A percentile compares a stretch with the other conserved stretches of the same genome.
phyloP scores from a whole-genome alignment of 2,329 filamentous ascomycete species.

The Cordyceps militaris region DNA sequence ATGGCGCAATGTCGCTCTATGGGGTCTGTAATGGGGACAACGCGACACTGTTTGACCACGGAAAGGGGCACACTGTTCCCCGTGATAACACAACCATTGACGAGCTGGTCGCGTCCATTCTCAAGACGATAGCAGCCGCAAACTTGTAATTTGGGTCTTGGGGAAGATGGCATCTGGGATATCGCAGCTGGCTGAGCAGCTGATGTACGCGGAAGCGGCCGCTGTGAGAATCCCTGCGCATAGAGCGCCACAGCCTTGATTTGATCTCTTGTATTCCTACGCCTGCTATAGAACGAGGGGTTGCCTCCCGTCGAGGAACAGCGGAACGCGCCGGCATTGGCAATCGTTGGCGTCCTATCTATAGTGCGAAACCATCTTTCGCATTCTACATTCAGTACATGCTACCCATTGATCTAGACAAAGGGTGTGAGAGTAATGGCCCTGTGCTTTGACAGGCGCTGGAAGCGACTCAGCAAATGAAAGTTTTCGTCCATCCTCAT shows the following conservation, averaged over 20 bases:
- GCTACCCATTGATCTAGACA: no score
- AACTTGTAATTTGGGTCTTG: neutral
- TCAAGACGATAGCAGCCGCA: conserved; percentile 31
- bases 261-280: neutral
- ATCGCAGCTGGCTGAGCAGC: neutral
- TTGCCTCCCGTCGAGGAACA: no score
- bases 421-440: neutral
- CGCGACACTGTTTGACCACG: conserved; percentile 57
- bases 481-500: neutral
- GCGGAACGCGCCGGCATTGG: no score
- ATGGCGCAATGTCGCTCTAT: conserved; percentile 54
- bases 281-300: neutral
- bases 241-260: neutral
- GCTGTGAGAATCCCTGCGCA: neutral
- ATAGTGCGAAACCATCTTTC: no score
- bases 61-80: conserved; percentile 57
- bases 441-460: neutral
- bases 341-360: no score
- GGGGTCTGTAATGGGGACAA: conserved; percentile 54
- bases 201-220: no score
- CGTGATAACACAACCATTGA: conserved; percentile 42
- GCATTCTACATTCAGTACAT: no score
- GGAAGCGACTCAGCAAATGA: neutral
- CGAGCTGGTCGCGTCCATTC: conserved; percentile 31
- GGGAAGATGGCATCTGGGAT: neutral